phyloP scores from a whole-genome alignment of 257 asterid genomes.

The Anisodus acutangulus region DNA sequence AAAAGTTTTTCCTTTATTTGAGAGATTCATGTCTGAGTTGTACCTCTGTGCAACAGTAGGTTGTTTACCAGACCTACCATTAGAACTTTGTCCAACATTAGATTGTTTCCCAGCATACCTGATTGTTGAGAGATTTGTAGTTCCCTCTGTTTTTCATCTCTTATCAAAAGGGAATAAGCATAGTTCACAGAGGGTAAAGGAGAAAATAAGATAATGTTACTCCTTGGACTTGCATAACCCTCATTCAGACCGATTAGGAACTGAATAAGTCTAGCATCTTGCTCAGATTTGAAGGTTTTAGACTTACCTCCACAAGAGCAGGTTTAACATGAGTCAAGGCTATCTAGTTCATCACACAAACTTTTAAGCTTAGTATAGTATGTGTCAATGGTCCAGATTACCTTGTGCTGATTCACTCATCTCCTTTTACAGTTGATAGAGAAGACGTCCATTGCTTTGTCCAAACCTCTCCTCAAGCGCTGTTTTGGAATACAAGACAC shows the following conservation, averaged over 20 bases:
- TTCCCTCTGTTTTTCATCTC: background rate
- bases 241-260: background rate
- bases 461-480: background rate
- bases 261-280: background rate
- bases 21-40: too few species aligned
- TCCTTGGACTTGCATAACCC: background rate
- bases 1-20: too few species aligned
- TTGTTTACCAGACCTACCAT: too few species aligned
- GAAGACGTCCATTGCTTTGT: background rate
- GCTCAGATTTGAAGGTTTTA: background rate
- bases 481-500: background rate
- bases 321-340: too few species aligned
- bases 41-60: too few species aligned
- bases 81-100: too few species aligned
- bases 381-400: too few species aligned
- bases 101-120: too few species aligned
- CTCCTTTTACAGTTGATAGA: background rate
- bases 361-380: background rate
- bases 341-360: background rate
- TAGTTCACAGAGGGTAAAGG: background rate
- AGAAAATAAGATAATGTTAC: too few species aligned
- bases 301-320: background rate
- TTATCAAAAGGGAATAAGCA: background rate
- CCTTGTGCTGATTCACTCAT: background rate
- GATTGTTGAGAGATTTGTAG: too few species aligned